phyloP scores from a whole-genome alignment of 2,329 filamentous ascomycete species.

The Pezicula radicicola region DNA sequence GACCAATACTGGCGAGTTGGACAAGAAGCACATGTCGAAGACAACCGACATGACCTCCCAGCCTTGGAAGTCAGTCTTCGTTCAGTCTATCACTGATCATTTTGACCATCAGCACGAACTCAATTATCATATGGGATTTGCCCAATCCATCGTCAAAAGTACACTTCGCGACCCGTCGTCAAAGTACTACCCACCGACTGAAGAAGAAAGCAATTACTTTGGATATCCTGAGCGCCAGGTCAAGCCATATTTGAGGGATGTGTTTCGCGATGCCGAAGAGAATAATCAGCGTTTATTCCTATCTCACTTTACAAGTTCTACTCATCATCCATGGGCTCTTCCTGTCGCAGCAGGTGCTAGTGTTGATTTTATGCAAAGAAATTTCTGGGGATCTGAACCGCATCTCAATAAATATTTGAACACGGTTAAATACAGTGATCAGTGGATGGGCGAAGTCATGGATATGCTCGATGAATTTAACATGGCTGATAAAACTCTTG shows the following conservation, averaged over 20 bases:
- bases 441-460: conserved; percentile 36
- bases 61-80: conserved; percentile 32
- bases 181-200: conserved; percentile 24
- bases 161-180: conserved; percentile 23
- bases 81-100: conserved; percentile 36
- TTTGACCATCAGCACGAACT: conserved; percentile 34
- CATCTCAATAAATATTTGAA: conserved; percentile 38
- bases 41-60: conserved; percentile 12
- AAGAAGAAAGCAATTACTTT: conserved; percentile 38
- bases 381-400: conserved; percentile 12
- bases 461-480: conserved; percentile 38
- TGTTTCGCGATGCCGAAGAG: conserved; percentile 26
- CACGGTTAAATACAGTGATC: conserved; percentile 35
- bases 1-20: no score
- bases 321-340: conserved; percentile 40
- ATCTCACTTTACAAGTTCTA: conserved; percentile 33
- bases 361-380: conserved; percentile 27
- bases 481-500: conserved; percentile 40
- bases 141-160: conserved; percentile 26
- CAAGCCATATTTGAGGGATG: conserved; percentile 34
- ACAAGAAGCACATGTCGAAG: neutral
- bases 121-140: conserved; percentile 34
- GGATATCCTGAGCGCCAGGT: conserved; percentile 38
- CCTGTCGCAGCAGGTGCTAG: conserved; percentile 28
- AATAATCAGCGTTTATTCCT: conserved; percentile 31